Percentiles rank a stretch among this genome's conserved stretches.
These are phyloP conservation scores for Medicago lupulina DNA, from an alignment of 306 rosid species.

Conservation along the genomic window DNA sequence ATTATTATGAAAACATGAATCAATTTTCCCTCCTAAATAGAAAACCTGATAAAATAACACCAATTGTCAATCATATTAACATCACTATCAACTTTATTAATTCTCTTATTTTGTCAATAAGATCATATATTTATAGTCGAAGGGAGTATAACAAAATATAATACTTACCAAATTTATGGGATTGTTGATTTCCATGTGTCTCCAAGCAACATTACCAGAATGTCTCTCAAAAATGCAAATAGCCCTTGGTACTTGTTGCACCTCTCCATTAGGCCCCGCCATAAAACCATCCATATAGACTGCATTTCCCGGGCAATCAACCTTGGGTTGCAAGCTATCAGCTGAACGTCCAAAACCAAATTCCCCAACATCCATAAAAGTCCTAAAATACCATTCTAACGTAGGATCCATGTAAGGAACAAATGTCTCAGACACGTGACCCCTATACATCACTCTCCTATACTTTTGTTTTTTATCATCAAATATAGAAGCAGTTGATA, in stretches of 20 bases:
- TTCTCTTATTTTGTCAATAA: too few relatives aligned
- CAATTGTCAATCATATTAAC: too few relatives aligned
- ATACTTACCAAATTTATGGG: constrained; percentile 66
- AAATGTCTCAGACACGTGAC: constrained; percentile 87
- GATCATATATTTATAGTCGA: too few relatives aligned
- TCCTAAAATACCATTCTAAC: constrained; percentile 79
- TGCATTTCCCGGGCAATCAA: constrained; percentile 82
- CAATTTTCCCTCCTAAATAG: too few relatives aligned
- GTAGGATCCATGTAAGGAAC: constrained; percentile 91
- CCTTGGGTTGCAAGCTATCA: constrained; percentile 59
- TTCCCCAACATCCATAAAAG: constrained; percentile 90
- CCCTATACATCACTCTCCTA: constrained; percentile 75
- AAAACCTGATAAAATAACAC: too few relatives aligned
- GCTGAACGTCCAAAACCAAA: constrained; percentile 89
- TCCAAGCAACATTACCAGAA: constrained; percentile 74
- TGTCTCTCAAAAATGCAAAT: constrained; percentile 77
- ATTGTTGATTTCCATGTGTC: constrained; percentile 84
- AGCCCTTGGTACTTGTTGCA: constrained; percentile 69
- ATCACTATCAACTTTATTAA: too few relatives aligned
- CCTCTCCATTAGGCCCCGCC: constrained; percentile 71
- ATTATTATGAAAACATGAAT: too few relatives aligned
- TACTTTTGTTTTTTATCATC: constrained; percentile 53
- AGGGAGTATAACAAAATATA: too few relatives aligned
- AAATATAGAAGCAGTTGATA: constrained; percentile 82
- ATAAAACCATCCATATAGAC: constrained; percentile 70